phyloP scores from a whole-genome alignment of 2,329 filamentous ascomycete species.

The Neopestalotiopsis rosae region DNA sequence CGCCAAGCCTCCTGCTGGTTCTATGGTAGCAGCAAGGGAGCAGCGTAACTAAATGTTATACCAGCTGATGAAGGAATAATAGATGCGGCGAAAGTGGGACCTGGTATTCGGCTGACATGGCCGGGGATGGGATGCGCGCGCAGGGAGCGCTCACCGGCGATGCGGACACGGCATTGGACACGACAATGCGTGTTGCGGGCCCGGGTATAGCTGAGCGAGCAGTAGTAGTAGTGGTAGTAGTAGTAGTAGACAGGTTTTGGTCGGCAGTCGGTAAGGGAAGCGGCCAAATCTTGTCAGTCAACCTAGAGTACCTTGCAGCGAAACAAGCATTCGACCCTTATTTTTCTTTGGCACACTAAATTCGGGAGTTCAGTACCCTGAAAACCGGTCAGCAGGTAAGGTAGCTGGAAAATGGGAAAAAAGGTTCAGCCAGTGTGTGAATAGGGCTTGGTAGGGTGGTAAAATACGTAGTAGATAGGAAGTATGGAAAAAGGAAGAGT shows the following conservation, averaged over 20 bases:
- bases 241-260: background rate
- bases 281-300: background rate
- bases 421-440: background rate
- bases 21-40: background rate
- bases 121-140: slow-evolving; percentile 1
- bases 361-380: background rate
- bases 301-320: background rate
- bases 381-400: background rate
- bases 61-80: background rate
- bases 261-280: background rate
- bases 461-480: background rate
- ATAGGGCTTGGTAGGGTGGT: background rate
- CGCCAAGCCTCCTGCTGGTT: background rate
- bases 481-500: background rate
- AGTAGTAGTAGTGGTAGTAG: background rate
- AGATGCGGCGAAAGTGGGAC: slow-evolving; percentile 6
- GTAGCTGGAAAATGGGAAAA: background rate
- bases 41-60: background rate
- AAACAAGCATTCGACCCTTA: background rate
- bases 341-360: background rate
- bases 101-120: slow-evolving; percentile 7
- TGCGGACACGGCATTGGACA: background rate
- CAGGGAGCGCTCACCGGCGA: slow-evolving; percentile 5
- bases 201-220: background rate
- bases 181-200: background rate